A percentile compares a stretch with the other conserved stretches of the same genome.
Evolutionary conservation across 2,329 filamentous ascomycete species (phyloP).

Genomic region (Parasarocladium wereldwijsianum): DNA sequence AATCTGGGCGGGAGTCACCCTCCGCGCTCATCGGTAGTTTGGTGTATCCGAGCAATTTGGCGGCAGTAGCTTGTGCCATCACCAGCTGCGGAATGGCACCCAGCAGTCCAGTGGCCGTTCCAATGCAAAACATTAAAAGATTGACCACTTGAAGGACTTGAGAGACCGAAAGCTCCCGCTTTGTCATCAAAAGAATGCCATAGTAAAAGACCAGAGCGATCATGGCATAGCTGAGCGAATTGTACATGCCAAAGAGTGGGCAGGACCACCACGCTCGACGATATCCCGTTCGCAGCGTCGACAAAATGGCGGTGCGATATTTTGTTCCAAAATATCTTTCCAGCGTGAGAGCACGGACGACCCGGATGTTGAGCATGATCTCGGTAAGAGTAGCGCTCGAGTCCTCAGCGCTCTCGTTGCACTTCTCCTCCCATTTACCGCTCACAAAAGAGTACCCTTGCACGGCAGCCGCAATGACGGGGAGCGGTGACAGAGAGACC

Average conservation of each 20-base stretch:
- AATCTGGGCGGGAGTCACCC: conserved; percentile 33
- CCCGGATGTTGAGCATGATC: conserved; percentile 63
- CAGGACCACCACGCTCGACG: conserved; percentile 54
- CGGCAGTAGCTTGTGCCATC: conserved; percentile 56
- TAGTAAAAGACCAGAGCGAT: conserved; percentile 77
- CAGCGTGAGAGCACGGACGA: conserved; percentile 60
- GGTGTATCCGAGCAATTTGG: conserved; percentile 56
- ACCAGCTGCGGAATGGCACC: conserved; percentile 69
- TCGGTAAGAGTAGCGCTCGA: conserved; percentile 50
- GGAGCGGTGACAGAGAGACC: conserved; percentile 54
- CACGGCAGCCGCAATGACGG: conserved; percentile 52
- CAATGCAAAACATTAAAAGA: conserved; percentile 70
- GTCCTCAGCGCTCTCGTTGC: conserved; percentile 46
- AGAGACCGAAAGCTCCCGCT: conserved; percentile 31
- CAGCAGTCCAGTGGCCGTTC: conserved; percentile 55
- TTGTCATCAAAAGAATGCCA: conserved; percentile 47
- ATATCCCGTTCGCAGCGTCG: conserved; percentile 45
- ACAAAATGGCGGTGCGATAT: conserved; percentile 34
- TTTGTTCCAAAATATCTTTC: conserved; percentile 57
- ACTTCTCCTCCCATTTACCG: conserved; percentile 56
- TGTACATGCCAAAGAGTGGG: conserved; percentile 61
- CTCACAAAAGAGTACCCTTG: conserved; percentile 50
- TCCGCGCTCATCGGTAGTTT: conserved; percentile 38
- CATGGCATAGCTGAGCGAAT: conserved; percentile 56
- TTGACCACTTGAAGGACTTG: conserved; percentile 63